Base-by-base conservation (phyloP, 768 basidiomycete species). In the Termitomyces sp. region DNA sequence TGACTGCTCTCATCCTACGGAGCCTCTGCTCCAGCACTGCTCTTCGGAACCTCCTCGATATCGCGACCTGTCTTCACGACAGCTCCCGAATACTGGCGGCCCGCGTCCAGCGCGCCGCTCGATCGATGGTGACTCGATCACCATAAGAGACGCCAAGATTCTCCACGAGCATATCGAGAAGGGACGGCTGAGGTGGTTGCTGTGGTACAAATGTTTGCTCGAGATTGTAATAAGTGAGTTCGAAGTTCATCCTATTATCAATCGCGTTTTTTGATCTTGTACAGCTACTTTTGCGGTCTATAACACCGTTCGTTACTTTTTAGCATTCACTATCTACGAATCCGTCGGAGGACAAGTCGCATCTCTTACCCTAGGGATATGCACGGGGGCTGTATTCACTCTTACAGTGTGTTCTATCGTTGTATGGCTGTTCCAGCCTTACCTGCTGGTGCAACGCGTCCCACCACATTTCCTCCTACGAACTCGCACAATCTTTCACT, bases 251-350 rank as follows among this genome's bases (percentile, higher is more conserved):
- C 18, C n/a, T n/a, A n/a, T 44, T 18, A 42, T 32, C 13, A 10
- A 27, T 46, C 41, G 32, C 37, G 37, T 47, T 41, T 37, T 31
- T 46, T 39, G 18, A 36, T 37, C 18, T 27, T 52, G n/a, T 51
- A 14, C 55, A 88, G 86, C 72, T 59, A 67, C 66, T 29, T 91
- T 87, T 85, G 78, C 82, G 27, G 65, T 74, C 8, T 90, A 87
- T 67, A 85, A 79, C 59, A 75, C 80, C 6, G 67, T 83, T 53
- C 84, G 88, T 44, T 92, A 90, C 66, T 85, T 79, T 63, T 63
- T 89, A 12, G 83, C 86, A 4, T 86, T 79, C 62, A 72, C 71
- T 10, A 62, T 71, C 18, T 80, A 79, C 66, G 60, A 70, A 2
- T 73, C 77, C 6, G 56, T 59, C 16, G 66, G 64, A 22, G 80